Evolutionary conservation across 306 rosid genomes (phyloP), one percentile per base, ranked within the genome.

Genomic region (Adenanthera pavonina): DNA sequence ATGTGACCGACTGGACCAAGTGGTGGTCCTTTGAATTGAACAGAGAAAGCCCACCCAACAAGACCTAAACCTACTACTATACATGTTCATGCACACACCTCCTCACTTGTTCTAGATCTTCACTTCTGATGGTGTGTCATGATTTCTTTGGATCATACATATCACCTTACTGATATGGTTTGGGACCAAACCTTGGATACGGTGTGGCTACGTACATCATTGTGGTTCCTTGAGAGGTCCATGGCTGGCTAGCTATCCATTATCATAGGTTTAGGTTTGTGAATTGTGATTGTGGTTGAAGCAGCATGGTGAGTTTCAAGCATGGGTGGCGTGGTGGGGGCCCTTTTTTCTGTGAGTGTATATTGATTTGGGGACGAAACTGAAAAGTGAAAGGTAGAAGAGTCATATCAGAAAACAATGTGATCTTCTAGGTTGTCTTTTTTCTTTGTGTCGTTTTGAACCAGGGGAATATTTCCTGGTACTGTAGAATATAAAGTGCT

Each of bases 11-110:
- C 49, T 54, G 80, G 68, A 67, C 57, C 77, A 38, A 76, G 74
- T 41, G 36, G 40, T 78, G 80, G 76, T 73, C 80, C 75, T 78
- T 68, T 47, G 49, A 84, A 74, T 7, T n/a, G 61, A 74, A 57
- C 44, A 36, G 15, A 66, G 30, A 38, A 71, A 13, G 52, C 53
- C 56, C 61, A 74, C 46, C 74, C 74, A 30, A 30, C 53, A 69
- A 4, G 5, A n/a, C 19, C n/a, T 34, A 46, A 14, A 48, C 74
- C 51, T 5, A 51, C 56, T 15, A 19, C 41, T 2, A 38, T 15
- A 66, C n/a, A 7, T 66, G 51, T 43, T 41, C 53, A 10, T 19
- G 51, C 72, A 43, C 52, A 41, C 34, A 72, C 8, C 41, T 59
- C 61, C 77, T 68, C 60, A 25, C 67, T 52, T 19, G 34, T 76